These are phyloP conservation scores for Aspergillus japonicus DNA, from an alignment of 2,329 filamentous ascomycete species.

Conservation along the genomic window DNA sequence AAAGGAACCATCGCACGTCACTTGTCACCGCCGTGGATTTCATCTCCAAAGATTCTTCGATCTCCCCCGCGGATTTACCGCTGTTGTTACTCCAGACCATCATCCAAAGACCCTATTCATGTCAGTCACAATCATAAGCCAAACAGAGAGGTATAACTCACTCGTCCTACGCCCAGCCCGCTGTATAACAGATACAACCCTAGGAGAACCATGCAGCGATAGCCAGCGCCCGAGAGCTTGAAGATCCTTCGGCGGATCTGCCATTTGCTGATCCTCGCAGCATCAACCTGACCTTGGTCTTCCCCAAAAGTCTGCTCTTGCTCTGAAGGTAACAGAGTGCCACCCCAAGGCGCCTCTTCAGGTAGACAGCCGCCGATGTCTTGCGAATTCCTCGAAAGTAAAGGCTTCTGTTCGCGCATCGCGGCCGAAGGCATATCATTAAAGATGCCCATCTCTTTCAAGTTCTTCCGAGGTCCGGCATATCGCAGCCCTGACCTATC, in stretches of 20 bases:
- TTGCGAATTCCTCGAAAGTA: background rate
- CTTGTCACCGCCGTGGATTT: background rate
- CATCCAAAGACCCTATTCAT: conserved; percentile 2
- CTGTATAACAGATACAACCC: background rate
- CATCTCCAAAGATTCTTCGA: background rate
- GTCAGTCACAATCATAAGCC: background rate
- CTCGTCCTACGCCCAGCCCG: background rate
- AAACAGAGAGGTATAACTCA: background rate
- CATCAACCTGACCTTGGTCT: background rate
- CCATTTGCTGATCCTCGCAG: background rate
- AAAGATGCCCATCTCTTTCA: conserved; percentile 2
- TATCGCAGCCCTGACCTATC: background rate
- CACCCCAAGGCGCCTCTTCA: background rate
- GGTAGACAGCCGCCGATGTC: background rate
- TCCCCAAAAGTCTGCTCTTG: background rate
- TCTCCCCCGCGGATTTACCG: background rate
- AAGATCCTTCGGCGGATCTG: background rate
- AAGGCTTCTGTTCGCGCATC: background rate
- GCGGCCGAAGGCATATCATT: background rate
- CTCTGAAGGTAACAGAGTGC: background rate
- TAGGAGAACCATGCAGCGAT: conserved; percentile 3
- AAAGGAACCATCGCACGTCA: background rate
- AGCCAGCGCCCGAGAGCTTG: background rate
- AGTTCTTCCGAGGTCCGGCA: conserved; percentile 1
- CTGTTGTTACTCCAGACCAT: conserved; percentile 4